Evolutionary conservation across 805 yeast species (phyloP).

Genomic region (Candida tallmaniae): DNA sequence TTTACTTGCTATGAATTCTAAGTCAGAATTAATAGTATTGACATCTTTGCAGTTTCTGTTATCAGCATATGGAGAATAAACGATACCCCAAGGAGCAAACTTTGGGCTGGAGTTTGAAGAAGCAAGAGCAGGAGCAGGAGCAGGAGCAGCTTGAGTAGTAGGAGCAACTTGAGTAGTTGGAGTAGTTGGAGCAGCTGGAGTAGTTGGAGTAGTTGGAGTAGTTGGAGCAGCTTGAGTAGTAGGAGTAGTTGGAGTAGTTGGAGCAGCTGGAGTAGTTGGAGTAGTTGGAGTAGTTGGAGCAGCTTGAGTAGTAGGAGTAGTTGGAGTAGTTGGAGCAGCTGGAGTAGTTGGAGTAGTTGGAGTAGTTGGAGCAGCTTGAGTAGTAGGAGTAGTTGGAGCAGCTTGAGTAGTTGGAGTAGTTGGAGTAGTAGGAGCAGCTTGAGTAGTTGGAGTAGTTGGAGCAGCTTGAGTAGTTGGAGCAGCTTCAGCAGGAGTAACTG

Average conservation of each 20-base stretch:
- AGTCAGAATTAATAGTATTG: slow-evolving; percentile 52
- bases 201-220: slow-evolving; percentile 10
- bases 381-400: slow-evolving; percentile 11
- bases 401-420: slow-evolving; percentile 15
- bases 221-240: slow-evolving; percentile 8
- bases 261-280: slow-evolving; percentile 7
- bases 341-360: slow-evolving; percentile 6
- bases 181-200: slow-evolving; percentile 10
- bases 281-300: slow-evolving; percentile 9
- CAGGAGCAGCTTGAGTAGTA: no score
- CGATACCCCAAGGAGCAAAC: slow-evolving; percentile 54
- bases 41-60: slow-evolving; percentile 64
- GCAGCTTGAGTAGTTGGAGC: slow-evolving; percentile 21
- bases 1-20: slow-evolving; percentile 50
- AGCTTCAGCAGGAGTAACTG: slow-evolving; percentile 15
- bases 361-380: slow-evolving; percentile 12
- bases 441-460: slow-evolving; percentile 7
- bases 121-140: slow-evolving; percentile 13
- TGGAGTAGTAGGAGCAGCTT: slow-evolving; percentile 14
- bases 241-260: slow-evolving; percentile 12
- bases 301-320: slow-evolving; percentile 8
- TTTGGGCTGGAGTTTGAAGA: slow-evolving; percentile 12
- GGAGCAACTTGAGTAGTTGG: slow-evolving; percentile 19
- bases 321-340: slow-evolving; percentile 9
- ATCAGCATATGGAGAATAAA: slow-evolving; percentile 73